Evolutionary conservation across 208 protist genomes (phyloP).

Genomic region (Plasmodiophora brassicae): DNA sequence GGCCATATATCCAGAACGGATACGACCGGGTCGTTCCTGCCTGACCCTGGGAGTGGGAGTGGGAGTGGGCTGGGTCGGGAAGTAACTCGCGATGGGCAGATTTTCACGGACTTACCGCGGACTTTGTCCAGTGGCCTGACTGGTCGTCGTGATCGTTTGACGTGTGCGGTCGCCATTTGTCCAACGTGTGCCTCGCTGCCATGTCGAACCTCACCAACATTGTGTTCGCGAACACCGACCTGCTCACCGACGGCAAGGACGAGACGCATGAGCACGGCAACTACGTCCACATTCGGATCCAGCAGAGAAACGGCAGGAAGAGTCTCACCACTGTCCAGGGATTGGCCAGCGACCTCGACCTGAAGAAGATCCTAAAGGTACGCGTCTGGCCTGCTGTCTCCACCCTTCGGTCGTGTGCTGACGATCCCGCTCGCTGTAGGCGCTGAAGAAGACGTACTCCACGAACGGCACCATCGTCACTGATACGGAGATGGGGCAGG

Average conservation of each 20-base stretch:
- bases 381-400: too few species aligned
- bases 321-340: slow-evolving; percentile 88
- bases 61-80: too few species aligned
- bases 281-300: slow-evolving; percentile 90
- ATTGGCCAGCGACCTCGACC: slow-evolving; percentile 79
- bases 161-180: too few species aligned
- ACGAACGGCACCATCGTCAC: slow-evolving; percentile 87
- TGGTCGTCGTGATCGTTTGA: too few species aligned
- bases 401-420: too few species aligned
- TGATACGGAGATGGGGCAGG: slow-evolving; percentile 73
- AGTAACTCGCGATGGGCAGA: too few species aligned
- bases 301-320: slow-evolving; percentile 90
- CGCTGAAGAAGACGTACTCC: slow-evolving; percentile 73
- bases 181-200: too few species aligned
- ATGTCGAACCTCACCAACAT: background rate
- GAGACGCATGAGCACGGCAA: slow-evolving; percentile 24
- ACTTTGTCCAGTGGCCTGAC: too few species aligned
- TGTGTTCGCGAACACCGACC: background rate
- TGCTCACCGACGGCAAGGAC: background rate
- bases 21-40: too few species aligned
- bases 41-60: too few species aligned
- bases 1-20: too few species aligned
- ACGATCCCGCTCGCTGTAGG: background rate
- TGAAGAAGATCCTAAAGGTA: slow-evolving; percentile 75
- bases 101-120: too few species aligned